Percentiles rank a stretch among this genome's conserved stretches.
Evolutionary conservation across 768 basidiomycete genomes (phyloP).

Genomic region (Pisolithus microcarpus): DNA sequence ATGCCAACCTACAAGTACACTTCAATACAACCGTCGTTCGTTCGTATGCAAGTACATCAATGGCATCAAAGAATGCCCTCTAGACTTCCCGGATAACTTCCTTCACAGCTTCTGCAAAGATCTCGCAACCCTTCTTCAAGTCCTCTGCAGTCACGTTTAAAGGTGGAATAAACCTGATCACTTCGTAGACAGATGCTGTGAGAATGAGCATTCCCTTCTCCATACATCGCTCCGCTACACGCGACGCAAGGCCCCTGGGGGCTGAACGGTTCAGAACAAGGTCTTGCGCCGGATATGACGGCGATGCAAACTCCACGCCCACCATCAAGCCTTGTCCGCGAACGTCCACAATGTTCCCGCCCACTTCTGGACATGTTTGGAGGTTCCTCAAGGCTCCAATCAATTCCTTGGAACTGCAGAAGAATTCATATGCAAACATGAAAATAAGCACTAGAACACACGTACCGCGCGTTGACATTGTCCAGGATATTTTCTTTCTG

Average conservation of each 20-base stretch:
- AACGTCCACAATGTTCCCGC: constrained; percentile 68
- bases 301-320: constrained; percentile 69
- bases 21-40: background rate
- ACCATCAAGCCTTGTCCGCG: constrained; percentile 89
- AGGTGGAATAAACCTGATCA: constrained; percentile 89
- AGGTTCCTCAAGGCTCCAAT: constrained; percentile 54
- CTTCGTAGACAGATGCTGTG: constrained; percentile 85
- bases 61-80: background rate
- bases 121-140: constrained; percentile 55
- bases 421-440: background rate
- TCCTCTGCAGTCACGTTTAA: constrained; percentile 75
- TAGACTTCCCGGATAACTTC: constrained; percentile 51
- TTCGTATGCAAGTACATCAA: background rate
- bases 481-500: constrained; percentile 72
- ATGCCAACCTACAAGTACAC: background rate
- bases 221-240: constrained; percentile 72
- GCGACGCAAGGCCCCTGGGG: constrained; percentile 52
- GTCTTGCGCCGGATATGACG: constrained; percentile 48
- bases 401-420: constrained; percentile 61
- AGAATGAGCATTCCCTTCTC: constrained; percentile 83
- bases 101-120: constrained; percentile 64
- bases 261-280: constrained; percentile 30
- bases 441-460: constrained; percentile 1
- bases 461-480: constrained; percentile 69
- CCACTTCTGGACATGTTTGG: constrained; percentile 43